phyloP scores from a whole-genome alignment of 108 stramenopile genomes.

The Skeletonema grethae region DNA sequence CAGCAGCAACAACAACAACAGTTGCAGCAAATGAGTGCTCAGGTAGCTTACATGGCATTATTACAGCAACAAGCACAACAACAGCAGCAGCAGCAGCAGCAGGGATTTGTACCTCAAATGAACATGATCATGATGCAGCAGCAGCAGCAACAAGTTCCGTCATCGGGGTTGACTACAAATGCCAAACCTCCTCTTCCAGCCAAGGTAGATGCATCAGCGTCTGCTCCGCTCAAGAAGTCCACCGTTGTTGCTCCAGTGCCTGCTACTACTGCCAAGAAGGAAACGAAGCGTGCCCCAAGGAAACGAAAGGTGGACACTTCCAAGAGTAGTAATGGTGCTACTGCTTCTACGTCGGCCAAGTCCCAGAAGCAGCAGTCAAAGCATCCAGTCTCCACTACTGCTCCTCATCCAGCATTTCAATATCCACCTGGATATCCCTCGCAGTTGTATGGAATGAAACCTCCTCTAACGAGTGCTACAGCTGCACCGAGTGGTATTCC shows the following conservation, averaged over 20 bases:
- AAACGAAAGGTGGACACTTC: neutral
- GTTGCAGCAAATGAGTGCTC: neutral
- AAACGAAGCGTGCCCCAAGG: conserved; percentile 10
- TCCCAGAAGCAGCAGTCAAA: neutral
- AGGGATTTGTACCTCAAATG: neutral
- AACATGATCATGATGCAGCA: neutral
- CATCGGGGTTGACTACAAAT: neutral
- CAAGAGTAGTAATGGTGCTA: neutral
- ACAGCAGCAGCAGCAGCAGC: conserved; percentile 2
- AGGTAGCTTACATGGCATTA: conserved; percentile 1
- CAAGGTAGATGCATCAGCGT: neutral
- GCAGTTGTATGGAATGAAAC: neutral
- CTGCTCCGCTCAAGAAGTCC: neutral
- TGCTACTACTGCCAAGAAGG: conserved; percentile 8
- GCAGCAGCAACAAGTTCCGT: neutral
- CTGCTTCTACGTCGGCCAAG: neutral
- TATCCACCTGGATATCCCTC: conserved; percentile 1
- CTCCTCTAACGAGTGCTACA: neutral
- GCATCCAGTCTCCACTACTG: neutral
- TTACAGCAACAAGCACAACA: conserved; percentile 6
- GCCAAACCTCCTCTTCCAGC: neutral
- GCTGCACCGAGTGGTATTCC: neutral
- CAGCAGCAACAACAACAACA: conserved; percentile 20
- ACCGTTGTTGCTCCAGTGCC: neutral
- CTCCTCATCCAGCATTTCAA: neutral